Evolutionary conservation across 805 yeast species (phyloP).

Genomic region (Spathaspora passalidarum): DNA sequence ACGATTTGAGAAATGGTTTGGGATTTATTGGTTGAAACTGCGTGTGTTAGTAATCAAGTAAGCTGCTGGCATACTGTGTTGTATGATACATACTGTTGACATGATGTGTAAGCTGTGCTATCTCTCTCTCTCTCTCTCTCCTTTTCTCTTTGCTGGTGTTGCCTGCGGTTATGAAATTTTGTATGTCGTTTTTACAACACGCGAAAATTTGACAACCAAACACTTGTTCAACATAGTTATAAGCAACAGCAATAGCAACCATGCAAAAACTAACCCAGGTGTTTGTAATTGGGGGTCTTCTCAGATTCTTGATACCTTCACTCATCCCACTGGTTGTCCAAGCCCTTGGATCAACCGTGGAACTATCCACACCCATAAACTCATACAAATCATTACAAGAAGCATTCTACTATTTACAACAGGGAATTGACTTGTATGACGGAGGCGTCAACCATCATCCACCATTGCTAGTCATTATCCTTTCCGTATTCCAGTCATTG

Average conservation of each 20-base stretch:
- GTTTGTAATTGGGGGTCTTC: slow-evolving; percentile 23
- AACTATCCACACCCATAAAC: slow-evolving; percentile 70
- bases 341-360: slow-evolving; percentile 41
- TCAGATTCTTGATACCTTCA: slow-evolving; percentile 35
- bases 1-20: slow-evolving; percentile 79
- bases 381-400: slow-evolving; percentile 53
- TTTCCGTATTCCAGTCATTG: slow-evolving; percentile 34
- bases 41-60: slow-evolving; percentile 2
- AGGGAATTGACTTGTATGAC: slow-evolving; percentile 63
- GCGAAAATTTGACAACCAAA: neutral
- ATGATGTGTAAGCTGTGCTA: neutral
- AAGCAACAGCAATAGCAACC: neutral
- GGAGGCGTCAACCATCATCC: slow-evolving; percentile 90
- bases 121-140: neutral
- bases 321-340: slow-evolving; percentile 28
- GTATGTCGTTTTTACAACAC: neutral
- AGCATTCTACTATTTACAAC: slow-evolving; percentile 51
- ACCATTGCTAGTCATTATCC: slow-evolving; percentile 60
- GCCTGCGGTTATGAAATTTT: neutral
- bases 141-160: too few species aligned
- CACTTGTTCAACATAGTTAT: neutral
- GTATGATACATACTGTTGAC: neutral
- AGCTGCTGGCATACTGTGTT: neutral
- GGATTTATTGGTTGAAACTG: slow-evolving; percentile 64
- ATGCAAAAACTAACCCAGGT: slow-evolving; percentile 24